A percentile compares a stretch with the other conserved stretches of the same genome.
phyloP scores from a whole-genome alignment of 1,139 yeast species.

The Yamadazyma diddensiae region DNA sequence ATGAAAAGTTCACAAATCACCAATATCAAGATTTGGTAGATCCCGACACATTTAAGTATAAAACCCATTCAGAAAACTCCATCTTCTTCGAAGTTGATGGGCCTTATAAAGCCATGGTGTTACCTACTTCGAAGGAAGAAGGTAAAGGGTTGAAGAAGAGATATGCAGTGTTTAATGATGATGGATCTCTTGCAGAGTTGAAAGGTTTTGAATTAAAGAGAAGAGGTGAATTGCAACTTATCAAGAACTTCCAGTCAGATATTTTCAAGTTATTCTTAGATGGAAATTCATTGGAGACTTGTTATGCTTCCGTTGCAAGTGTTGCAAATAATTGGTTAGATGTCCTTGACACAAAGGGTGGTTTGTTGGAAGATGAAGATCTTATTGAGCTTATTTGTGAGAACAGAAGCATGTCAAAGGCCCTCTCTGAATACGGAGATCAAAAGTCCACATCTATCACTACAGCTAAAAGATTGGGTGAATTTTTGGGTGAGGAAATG shows the following conservation, averaged over 20 bases:
- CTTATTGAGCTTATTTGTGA: slow-evolving; percentile 93
- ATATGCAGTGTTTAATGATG: slow-evolving; percentile 94
- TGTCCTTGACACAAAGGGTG: slow-evolving; percentile 84
- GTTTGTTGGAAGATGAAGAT: slow-evolving; percentile 89
- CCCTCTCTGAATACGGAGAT: slow-evolving; percentile 81
- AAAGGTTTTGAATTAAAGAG: slow-evolving; percentile 97
- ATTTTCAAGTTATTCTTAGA: slow-evolving; percentile 87
- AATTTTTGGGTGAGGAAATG: slow-evolving; percentile 96
- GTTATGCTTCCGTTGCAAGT: slow-evolving; percentile 85
- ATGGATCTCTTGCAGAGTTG: slow-evolving; percentile 90
- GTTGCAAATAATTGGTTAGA: slow-evolving; percentile 97
- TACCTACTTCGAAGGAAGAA: slow-evolving; percentile 97
- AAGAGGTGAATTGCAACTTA: slow-evolving; percentile 91
- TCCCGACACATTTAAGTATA: slow-evolving; percentile 63
- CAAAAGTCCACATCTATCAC: slow-evolving; percentile 96
- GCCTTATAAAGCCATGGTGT: slow-evolving; percentile 94
- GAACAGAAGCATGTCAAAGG: slow-evolving; percentile 91
- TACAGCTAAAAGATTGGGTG: slow-evolving; percentile 90
- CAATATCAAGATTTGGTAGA: slow-evolving; percentile 89
- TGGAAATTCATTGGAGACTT: slow-evolving; percentile 72
- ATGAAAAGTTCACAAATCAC: slow-evolving; percentile 84
- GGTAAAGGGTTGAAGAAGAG: slow-evolving; percentile 95
- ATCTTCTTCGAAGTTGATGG: slow-evolving; percentile 99
- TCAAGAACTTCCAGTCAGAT: slow-evolving; percentile 94
- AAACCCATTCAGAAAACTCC: slow-evolving; percentile 83